Conservation (phyloP, 2,329 filamentous ascomycete species). For the Raffaelea albimanens region DNA sequence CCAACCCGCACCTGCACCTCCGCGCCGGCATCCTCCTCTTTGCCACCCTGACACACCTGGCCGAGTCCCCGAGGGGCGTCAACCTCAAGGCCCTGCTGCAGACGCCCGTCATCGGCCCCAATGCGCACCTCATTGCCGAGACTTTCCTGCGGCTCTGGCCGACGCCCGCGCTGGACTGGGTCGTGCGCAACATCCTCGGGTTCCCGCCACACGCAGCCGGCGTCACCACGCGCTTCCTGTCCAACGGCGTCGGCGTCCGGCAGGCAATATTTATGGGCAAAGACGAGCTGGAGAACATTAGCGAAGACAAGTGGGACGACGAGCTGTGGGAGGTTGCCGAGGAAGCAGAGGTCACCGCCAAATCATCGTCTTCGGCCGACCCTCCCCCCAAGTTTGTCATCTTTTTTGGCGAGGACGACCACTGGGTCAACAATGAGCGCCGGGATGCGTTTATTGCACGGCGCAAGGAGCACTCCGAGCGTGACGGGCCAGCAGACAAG, state of each 20-base stretch:
- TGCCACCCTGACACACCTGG: conserved; percentile 65
- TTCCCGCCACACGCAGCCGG: conserved; percentile 39
- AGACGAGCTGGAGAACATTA: conserved; percentile 51
- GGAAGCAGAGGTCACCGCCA: conserved; percentile 9
- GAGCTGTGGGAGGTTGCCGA: conserved; percentile 43
- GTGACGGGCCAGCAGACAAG: conserved; percentile 17
- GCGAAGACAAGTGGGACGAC: conserved; percentile 48
- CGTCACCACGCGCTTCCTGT: conserved; percentile 44
- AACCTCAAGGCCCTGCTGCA: conserved; percentile 35
- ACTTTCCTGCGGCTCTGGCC: conserved; percentile 33
- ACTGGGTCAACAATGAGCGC: conserved; percentile 50
- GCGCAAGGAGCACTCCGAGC: conserved; percentile 21
- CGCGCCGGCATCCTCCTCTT: conserved; percentile 56
- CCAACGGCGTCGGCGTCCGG: conserved; percentile 46
- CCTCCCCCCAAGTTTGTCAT: conserved; percentile 44
- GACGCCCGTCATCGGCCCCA: conserved; percentile 29
- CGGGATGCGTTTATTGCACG: conserved; percentile 46
- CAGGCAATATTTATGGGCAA: conserved; percentile 50
- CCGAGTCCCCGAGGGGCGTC: conserved; percentile 48
- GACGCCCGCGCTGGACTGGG: conserved; percentile 26
- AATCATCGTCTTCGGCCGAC: no score
- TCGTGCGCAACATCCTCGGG: conserved; percentile 30
- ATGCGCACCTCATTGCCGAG: conserved; percentile 29
- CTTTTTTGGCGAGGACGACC: conserved; percentile 50
- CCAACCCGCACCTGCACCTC: conserved; percentile 24